A percentile compares a stretch with the other conserved stretches of the same genome.
Evolutionary conservation across 108 stramenopile species (phyloP).

Genomic region (Nannochloropsis oceanica): DNA sequence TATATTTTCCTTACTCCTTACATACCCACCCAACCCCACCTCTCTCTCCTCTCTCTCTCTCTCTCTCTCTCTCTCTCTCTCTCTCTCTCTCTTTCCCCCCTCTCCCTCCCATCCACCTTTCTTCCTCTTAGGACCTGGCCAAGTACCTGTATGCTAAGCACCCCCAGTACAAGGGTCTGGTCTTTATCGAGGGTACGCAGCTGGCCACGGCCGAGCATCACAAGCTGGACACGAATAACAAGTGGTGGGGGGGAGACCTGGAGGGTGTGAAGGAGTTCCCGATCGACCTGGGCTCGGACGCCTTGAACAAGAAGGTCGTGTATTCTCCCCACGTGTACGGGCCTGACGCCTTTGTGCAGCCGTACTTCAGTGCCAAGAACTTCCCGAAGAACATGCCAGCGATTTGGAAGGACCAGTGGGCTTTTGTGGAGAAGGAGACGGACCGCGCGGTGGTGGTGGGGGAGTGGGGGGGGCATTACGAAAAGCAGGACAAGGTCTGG

Average conservation of each 20-base stretch:
- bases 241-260: neutral
- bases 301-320: neutral
- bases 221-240: neutral
- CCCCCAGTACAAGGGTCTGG: neutral
- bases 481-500: neutral
- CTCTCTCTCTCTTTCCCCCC: too few relatives aligned
- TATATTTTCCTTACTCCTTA: too few relatives aligned
- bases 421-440: neutral
- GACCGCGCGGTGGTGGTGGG: neutral
- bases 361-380: neutral
- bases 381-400: neutral
- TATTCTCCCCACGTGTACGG: neutral
- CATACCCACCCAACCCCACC: too few relatives aligned
- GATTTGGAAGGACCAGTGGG: neutral
- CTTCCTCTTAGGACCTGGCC: neutral
- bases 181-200: neutral
- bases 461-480: neutral
- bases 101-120: too few relatives aligned
- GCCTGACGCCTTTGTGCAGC: neutral
- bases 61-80: too few relatives aligned
- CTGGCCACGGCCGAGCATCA: neutral
- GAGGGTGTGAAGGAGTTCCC: neutral
- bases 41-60: too few relatives aligned
- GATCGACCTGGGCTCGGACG: neutral
- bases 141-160: neutral